Percentiles rank a stretch among this genome's conserved stretches.
These are phyloP conservation scores for Talaromyces pinophilus DNA, from an alignment of 2,329 filamentous ascomycete species.

Conservation along the genomic window DNA sequence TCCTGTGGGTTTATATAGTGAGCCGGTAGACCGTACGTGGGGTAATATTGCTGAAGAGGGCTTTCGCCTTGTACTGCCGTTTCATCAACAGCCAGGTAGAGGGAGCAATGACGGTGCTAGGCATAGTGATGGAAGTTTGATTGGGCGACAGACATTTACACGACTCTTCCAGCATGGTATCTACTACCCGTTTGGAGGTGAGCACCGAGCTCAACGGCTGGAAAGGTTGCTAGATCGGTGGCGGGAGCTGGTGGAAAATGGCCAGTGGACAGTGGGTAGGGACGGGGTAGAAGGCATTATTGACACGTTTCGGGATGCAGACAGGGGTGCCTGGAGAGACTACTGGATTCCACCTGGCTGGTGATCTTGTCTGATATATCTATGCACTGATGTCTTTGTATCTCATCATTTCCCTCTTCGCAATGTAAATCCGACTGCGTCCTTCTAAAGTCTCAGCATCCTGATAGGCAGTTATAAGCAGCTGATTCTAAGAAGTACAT, in stretches of 20 bases:
- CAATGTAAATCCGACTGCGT: neutral
- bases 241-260: constrained; percentile 26
- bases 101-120: constrained; percentile 25
- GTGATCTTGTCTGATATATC: neutral
- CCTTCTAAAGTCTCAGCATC: neutral
- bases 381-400: neutral
- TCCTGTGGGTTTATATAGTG: constrained; percentile 18
- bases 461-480: no score
- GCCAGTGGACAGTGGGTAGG: constrained; percentile 26
- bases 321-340: constrained; percentile 23
- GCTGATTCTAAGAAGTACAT: no score
- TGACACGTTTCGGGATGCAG: constrained; percentile 26
- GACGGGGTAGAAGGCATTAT: constrained; percentile 25
- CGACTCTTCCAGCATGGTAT: constrained; percentile 19
- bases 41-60: constrained; percentile 16
- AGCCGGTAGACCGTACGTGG: neutral
- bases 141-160: constrained; percentile 21
- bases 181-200: constrained; percentile 22
- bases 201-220: constrained; percentile 23
- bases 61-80: constrained; percentile 21
- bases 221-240: constrained; percentile 27
- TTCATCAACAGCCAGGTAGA: neutral
- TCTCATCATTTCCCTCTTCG: neutral
- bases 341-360: constrained; percentile 24
- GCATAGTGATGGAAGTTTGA: constrained; percentile 30